Base-by-base conservation (phyloP, 2,329 filamentous ascomycete genomes). In the Fusarium sp. region DNA sequence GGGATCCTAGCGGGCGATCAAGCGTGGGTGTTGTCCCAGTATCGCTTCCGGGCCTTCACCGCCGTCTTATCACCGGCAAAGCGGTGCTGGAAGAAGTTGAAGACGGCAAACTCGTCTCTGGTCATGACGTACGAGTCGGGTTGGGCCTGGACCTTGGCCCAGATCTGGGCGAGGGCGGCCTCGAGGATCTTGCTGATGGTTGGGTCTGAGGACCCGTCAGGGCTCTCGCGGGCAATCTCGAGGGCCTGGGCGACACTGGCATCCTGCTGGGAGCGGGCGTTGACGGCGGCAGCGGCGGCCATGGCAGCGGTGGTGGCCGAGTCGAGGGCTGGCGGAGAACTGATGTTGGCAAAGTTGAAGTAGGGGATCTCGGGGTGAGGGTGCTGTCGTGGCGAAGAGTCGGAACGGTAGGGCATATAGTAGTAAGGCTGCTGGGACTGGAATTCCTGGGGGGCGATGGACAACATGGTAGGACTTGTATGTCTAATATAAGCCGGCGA, bases 31-130 rank as follows among this genome's bases (percentile, higher is more conserved):
- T 86, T 84, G 77, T 88, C 85, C 89, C 89, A 91, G 80, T 87
- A 91, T 68, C 88, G 83, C 75, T 81, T 85, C 71, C 84, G 84
- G 20, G 89, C 89, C 41, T 81, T 82, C n/a, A 84, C 79, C 45
- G 86, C 86, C n/a, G 84, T 77, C 73, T 84, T 79, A 73, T 88
- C 82, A 69, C 89, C 89, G 33, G 85, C 81, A 79, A 93, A 95
- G 11, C 92, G 89, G 72, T 88, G 83, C 72, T 93, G 92, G 82
- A 93, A 96, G 83, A 92, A 96, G 85, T 97, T 97, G 89, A 97
- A 95, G 69, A 97, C 88, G 64, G 93, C 91, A 79, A 97, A 97
- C 83, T 97, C 94, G 82, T 94, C 91, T 72, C 88, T 86, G 37
- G 86, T 91, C 85, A 97, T 91, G 73, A 97, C 83, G 82, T 96